Evolutionary conservation across 345 rosid species (phyloP).

Genomic region (Acer saccharum): DNA sequence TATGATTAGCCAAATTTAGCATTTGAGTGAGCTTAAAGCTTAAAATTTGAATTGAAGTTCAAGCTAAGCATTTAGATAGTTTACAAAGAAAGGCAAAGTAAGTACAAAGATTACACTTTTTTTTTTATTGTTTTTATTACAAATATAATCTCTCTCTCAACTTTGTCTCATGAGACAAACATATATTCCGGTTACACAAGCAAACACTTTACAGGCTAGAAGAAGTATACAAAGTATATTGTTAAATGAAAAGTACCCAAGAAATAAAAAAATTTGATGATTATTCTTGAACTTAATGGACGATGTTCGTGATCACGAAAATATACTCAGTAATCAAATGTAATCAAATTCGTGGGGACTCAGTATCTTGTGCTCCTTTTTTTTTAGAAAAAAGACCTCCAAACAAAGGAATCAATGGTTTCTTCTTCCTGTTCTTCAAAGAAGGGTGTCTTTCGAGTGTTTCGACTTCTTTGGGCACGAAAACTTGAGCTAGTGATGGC

Average conservation of each 20-base stretch:
- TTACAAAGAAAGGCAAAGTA: not conserved
- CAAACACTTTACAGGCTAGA: not conserved
- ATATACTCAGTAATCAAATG: not conserved
- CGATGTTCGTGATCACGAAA: not conserved
- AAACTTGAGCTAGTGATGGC: constrained; percentile 32
- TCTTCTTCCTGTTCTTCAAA: constrained; percentile 63
- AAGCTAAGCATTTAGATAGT: constrained; percentile 13
- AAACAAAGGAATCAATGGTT: constrained; percentile 62
- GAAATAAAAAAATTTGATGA: not conserved
- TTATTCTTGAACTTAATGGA: not conserved
- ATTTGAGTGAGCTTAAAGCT: not conserved
- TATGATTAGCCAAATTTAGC: not conserved
- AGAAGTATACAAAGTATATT: not conserved
- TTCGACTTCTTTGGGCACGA: constrained; percentile 38
- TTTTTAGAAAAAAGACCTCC: constrained; percentile 72
- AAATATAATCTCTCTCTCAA: not conserved
- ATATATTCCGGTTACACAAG: constrained; percentile 1
- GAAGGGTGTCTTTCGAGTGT: constrained; percentile 72
- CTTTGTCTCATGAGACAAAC: not conserved
- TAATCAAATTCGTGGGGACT: constrained; percentile 5
- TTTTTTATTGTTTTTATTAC: constrained; percentile 7
- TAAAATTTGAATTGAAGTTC: constrained; percentile 2
- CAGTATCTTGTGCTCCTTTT: constrained; percentile 34
- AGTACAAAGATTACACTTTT: not conserved
- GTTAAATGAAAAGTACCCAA: not conserved